A percentile compares a stretch with the other conserved stretches of the same genome.
Conservation (phyloP, 2,329 filamentous ascomycete species). For the Lasiodiplodia citricola region DNA sequence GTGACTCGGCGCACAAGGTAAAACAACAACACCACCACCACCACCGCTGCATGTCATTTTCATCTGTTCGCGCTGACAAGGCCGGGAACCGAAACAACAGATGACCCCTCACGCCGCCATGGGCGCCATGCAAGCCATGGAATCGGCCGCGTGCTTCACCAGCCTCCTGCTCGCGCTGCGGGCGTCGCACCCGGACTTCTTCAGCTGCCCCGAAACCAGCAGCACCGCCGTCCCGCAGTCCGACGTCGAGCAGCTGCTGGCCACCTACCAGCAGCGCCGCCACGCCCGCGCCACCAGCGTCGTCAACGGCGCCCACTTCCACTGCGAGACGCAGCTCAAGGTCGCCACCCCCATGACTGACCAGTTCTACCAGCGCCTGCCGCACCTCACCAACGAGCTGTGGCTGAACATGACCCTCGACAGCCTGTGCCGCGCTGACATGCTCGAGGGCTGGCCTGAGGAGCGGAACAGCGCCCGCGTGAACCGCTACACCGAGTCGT, state of each 20-base stretch:
- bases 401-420: slow-evolving; percentile 5
- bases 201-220: not conserved
- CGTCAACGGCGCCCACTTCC: not conserved
- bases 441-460: not conserved
- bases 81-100: not conserved
- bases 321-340: slow-evolving; percentile 9
- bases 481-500: not conserved
- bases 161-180: slow-evolving; percentile 6
- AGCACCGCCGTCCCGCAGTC: not conserved
- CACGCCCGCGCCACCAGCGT: not conserved
- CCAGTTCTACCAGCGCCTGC: not conserved
- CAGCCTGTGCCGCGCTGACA: not conserved
- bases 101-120: slow-evolving; percentile 32
- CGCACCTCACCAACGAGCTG: not conserved
- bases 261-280: not conserved
- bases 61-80: too few relatives aligned
- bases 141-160: slow-evolving; percentile 32
- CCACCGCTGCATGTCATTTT: too few relatives aligned
- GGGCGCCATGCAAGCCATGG: slow-evolving; percentile 35
- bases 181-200: not conserved
- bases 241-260: not conserved
- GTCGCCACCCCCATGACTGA: not conserved
- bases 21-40: not conserved
- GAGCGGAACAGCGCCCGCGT: not conserved
- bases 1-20: slow-evolving; percentile 52